Evolutionary conservation across 2,329 filamentous ascomycete species (phyloP).

Genomic region (Neoscytalidium dimidiatum): DNA sequence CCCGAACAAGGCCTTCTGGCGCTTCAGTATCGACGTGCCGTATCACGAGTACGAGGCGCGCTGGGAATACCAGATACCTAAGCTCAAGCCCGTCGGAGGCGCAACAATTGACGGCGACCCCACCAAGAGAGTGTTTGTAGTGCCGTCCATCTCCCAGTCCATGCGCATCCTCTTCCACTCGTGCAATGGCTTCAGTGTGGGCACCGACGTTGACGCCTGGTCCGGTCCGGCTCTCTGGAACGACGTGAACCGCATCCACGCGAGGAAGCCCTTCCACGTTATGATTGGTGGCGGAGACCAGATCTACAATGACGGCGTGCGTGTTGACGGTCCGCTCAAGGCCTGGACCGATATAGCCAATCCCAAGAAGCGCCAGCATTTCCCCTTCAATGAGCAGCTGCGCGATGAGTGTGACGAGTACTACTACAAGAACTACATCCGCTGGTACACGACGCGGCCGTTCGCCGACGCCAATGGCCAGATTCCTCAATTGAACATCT

Average conservation of each 20-base stretch:
- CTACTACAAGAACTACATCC: constrained; percentile 63
- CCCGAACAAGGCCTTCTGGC: constrained; percentile 59
- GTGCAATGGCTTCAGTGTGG: constrained; percentile 69
- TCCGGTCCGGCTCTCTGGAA: constrained; percentile 65
- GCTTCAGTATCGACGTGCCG: constrained; percentile 61
- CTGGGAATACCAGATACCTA: constrained; percentile 77
- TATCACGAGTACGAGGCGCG: constrained; percentile 71
- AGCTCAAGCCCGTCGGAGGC: constrained; percentile 61
- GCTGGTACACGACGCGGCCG: constrained; percentile 69
- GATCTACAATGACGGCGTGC: constrained; percentile 75
- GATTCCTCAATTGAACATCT: constrained; percentile 66
- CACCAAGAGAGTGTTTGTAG: constrained; percentile 52
- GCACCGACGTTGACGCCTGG: constrained; percentile 65
- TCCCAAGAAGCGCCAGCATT: constrained; percentile 61
- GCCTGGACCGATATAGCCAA: constrained; percentile 63
- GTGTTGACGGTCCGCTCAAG: constrained; percentile 78
- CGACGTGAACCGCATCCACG: constrained; percentile 63
- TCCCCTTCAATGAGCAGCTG: constrained; percentile 66
- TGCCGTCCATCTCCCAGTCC: constrained; percentile 62
- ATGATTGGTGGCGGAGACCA: constrained; percentile 93
- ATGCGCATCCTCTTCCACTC: constrained; percentile 72
- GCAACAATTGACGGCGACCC: constrained; percentile 28
- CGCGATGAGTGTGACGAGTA: constrained; percentile 61
- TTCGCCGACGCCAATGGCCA: constrained; percentile 62
- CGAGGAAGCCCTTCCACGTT: constrained; percentile 62